Evolutionary conservation across 345 rosid species (phyloP).

Genomic region (Lepidium didymum): DNA sequence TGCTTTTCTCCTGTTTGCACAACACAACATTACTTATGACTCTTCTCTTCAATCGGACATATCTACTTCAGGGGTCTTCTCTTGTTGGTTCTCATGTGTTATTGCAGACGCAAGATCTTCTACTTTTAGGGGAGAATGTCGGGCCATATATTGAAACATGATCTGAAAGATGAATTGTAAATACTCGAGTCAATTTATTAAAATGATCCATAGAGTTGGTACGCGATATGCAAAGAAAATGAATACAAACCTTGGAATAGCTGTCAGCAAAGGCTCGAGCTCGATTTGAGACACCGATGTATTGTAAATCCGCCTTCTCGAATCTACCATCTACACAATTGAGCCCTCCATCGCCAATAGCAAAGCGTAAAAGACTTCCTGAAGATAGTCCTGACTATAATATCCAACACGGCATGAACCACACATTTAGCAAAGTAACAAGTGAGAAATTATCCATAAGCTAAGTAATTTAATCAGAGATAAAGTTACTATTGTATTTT

Average conservation of each 20-base stretch:
- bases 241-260: constrained; percentile 75
- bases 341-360: constrained; percentile 67
- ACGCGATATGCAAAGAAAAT: neutral
- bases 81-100: constrained; percentile 43
- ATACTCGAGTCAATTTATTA: neutral
- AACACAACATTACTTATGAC: neutral
- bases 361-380: constrained; percentile 66
- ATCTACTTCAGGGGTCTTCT: constrained; percentile 47
- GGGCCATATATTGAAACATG: constrained; percentile 66
- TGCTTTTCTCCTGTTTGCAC: neutral
- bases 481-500: neutral
- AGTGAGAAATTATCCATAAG: neutral
- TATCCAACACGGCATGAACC: neutral
- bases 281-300: constrained; percentile 55
- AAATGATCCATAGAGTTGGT: neutral
- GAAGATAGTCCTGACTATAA: constrained; percentile 52
- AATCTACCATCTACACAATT: constrained; percentile 73
- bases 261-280: constrained; percentile 90
- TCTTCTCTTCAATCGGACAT: constrained; percentile 50
- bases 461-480: neutral
- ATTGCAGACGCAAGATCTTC: constrained; percentile 61
- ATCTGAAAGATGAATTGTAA: constrained; percentile 44
- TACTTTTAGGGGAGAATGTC: constrained; percentile 70
- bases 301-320: constrained; percentile 72
- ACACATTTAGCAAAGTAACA: neutral